Percentiles rank a stretch among this genome's conserved stretches.
Conservation (phyloP, 108 stramenopile species). For the Epithemia pelagica region DNA sequence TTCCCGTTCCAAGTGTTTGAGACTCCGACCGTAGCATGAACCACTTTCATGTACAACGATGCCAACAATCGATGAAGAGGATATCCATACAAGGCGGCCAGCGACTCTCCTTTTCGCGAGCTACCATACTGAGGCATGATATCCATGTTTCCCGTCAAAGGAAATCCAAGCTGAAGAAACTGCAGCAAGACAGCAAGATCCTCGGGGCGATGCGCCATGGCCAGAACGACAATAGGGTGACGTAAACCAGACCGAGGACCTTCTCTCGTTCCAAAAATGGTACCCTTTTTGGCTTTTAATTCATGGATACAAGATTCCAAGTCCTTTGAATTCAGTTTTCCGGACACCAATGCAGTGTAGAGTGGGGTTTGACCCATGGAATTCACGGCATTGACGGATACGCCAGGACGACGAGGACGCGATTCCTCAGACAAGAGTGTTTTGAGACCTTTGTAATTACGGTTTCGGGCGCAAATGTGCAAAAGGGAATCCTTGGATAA, state of each 20-base stretch:
- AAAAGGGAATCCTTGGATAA: conserved; percentile 31
- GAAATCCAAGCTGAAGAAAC: conserved; percentile 40
- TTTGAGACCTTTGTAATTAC: conserved; percentile 48
- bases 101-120: conserved; percentile 22
- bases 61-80: conserved; percentile 55
- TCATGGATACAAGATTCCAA: conserved; percentile 52
- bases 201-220: conserved; percentile 35
- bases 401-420: conserved; percentile 26
- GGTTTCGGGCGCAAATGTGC: conserved; percentile 50
- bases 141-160: conserved; percentile 16
- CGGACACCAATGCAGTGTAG: conserved; percentile 56
- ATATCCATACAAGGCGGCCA: conserved; percentile 53
- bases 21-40: conserved; percentile 8
- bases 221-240: conserved; percentile 41
- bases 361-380: conserved; percentile 57
- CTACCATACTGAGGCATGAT: background rate
- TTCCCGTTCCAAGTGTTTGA: conserved; percentile 11
- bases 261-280: conserved; percentile 21
- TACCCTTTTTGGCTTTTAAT: conserved; percentile 57
- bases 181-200: conserved; percentile 39
- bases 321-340: conserved; percentile 36
- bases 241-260: conserved; percentile 6
- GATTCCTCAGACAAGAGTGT: conserved; percentile 4
- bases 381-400: conserved; percentile 63
- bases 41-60: background rate